Conservation (phyloP, 305 asterid genomes). For the Solanum chacoense region DNA sequence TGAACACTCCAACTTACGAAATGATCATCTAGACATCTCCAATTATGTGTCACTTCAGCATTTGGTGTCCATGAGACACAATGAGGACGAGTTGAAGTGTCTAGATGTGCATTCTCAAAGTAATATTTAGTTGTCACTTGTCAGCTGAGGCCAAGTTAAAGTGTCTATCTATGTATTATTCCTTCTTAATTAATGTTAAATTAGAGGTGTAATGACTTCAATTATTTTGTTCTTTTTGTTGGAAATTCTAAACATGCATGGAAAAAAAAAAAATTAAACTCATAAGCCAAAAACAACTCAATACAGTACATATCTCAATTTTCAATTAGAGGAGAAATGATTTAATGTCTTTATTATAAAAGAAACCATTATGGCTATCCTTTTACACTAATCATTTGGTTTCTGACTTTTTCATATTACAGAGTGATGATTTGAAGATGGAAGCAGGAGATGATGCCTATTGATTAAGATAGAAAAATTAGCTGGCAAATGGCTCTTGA, state of each 20-base stretch:
- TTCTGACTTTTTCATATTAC: not conserved
- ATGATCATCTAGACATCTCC: not conserved
- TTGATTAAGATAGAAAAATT: not conserved
- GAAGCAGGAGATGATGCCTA: not conserved
- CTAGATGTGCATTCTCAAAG: not conserved
- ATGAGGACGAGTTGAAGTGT: not conserved
- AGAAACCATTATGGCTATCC: not conserved
- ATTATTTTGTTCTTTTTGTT: not conserved
- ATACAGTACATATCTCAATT: not conserved
- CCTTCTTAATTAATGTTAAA: not conserved
- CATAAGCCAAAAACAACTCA: not conserved
- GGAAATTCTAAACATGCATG: not conserved
- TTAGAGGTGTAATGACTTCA: not conserved
- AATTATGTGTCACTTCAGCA: not conserved
- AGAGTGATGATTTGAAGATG: not conserved
- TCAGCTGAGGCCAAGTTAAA: not conserved
- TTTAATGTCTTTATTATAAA: not conserved
- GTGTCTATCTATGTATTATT: not conserved
- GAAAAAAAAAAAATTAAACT: not conserved
- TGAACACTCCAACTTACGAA: not conserved
- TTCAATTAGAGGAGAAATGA: not conserved
- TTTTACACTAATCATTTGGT: not conserved
- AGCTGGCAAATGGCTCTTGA: not conserved
- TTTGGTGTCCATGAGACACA: not conserved
- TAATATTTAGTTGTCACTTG: not conserved